Percentiles rank a stretch among this genome's conserved stretches.
Evolutionary conservation across 2,329 filamentous ascomycete genomes (phyloP).

Genomic region (Xylariaceae sp.): DNA sequence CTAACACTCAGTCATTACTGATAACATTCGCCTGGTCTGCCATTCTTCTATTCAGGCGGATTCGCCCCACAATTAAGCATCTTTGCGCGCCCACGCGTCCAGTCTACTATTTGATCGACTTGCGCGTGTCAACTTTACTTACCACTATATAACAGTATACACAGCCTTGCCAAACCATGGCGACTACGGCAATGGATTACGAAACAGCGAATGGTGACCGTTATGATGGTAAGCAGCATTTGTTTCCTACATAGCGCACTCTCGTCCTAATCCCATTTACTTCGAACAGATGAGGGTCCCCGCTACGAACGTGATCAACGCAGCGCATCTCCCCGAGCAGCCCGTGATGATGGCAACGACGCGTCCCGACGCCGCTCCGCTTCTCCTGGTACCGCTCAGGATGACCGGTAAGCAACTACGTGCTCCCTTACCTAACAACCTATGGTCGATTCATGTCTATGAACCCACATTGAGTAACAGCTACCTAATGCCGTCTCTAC

Average conservation of each 20-base stretch:
- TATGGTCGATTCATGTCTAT: neutral
- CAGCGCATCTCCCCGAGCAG: slow-evolving; percentile 67
- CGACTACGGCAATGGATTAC: slow-evolving; percentile 73
- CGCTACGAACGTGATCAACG: slow-evolving; percentile 71
- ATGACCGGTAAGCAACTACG: slow-evolving; percentile 54
- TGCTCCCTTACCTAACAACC: neutral
- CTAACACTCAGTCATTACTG: neutral
- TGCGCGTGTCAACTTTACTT: slow-evolving; percentile 26
- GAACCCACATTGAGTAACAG: neutral
- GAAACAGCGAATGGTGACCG: slow-evolving; percentile 71
- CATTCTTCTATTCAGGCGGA: neutral
- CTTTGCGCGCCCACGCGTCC: slow-evolving; percentile 10
- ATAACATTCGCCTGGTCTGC: neutral
- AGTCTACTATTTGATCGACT: slow-evolving; percentile 3
- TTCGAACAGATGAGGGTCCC: slow-evolving; percentile 61
- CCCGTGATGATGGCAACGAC: slow-evolving; percentile 65
- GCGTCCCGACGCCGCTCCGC: slow-evolving; percentile 64
- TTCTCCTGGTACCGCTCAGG: slow-evolving; percentile 60
- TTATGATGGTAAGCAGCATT: slow-evolving; percentile 67
- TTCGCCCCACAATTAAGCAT: slow-evolving; percentile 3
- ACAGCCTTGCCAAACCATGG: slow-evolving; percentile 50
- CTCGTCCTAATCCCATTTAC: slow-evolving; percentile 25
- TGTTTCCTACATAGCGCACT: neutral
- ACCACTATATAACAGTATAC: slow-evolving; percentile 21
- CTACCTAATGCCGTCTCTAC: slow-evolving; percentile 19